Evolutionary conservation across 768 basidiomycete species (phyloP), one percentile per base, ranked within the genome.

Genomic region (Boletus pseudo-olivaceus): DNA sequence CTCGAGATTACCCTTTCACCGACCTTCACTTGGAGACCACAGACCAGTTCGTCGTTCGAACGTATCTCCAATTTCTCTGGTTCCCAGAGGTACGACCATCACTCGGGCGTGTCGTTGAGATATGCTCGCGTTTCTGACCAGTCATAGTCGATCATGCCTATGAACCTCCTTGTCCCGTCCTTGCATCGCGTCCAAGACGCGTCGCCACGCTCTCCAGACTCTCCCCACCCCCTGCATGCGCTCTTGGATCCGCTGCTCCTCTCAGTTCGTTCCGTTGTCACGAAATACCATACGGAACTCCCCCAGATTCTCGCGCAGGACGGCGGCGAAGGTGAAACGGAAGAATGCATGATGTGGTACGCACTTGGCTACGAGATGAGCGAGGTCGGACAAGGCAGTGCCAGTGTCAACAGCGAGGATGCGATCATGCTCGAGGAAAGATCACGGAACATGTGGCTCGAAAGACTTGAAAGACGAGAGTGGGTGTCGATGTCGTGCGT

Each of bases 301-400:
- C 76, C 82, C 0, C 75, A 78, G 53, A 79, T 89, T 8, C 75
- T 91, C 3, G 67, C 69, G 0, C 77, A 83, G 42, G 81, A 78
- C 1, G 83, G 81, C 10, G 85, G 82, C 2, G 80, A 76, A 2
- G 86, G 80, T 3, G 83, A 83, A 57, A 72, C 78, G 33, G 88
- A 90, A 56, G 88, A 89, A 54, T 77, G 75, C 0, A 83, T 88
- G 77, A 87, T 90, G 83, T 90, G 87, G 87, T 90, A 81, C 54
- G 78, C 82, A 0, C 70, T 87, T 38, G 76, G 76, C 53, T 78
- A 86, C 63, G 88, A 88, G 62, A 70, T 67, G 29, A 67, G 72
- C 65, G 74, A 46, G 23, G 38, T 9, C 9, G 73, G 65, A 5
- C 72, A 73, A 45, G 61, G 67, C 38, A 65, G 64, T 20, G 55